Evolutionary conservation across 2,329 filamentous ascomycete genomes (phyloP).

Genomic region (Ceratocystis smalleyi): DNA sequence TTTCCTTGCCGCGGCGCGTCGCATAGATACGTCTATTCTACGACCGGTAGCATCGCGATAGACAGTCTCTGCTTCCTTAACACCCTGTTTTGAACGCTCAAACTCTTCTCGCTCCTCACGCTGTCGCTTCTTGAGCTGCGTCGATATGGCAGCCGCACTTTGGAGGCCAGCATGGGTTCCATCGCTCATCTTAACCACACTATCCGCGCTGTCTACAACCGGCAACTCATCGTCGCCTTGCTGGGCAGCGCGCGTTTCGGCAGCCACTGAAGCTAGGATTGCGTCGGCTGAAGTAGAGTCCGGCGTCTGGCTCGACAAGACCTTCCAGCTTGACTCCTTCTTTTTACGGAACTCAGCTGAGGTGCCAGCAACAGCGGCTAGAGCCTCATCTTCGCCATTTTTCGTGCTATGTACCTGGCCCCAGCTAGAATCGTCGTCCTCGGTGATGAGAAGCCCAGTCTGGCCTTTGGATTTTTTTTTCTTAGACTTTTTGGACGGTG

Average conservation of each 20-base stretch:
- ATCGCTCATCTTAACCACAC: constrained; percentile 59
- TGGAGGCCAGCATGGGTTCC: constrained; percentile 81
- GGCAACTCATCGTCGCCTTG: constrained; percentile 36
- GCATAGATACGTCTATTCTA: constrained; percentile 87
- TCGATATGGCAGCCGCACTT: constrained; percentile 61
- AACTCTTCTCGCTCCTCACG: constrained; percentile 45
- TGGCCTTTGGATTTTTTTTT: constrained; percentile 34
- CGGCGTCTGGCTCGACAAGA: constrained; percentile 37
- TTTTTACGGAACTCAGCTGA: constrained; percentile 53
- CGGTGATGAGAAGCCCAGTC: constrained; percentile 46
- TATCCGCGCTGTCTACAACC: constrained; percentile 27
- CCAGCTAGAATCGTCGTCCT: constrained; percentile 47
- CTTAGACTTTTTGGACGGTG: constrained; percentile 48
- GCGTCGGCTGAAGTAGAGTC: constrained; percentile 43
- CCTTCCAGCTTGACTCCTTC: constrained; percentile 72
- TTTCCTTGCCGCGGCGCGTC: constrained; percentile 68
- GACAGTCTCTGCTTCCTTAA: constrained; percentile 51
- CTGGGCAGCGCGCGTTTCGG: constrained; percentile 42
- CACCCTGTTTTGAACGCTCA: constrained; percentile 26
- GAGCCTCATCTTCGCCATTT: constrained; percentile 36
- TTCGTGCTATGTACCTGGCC: constrained; percentile 26
- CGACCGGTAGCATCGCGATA: constrained; percentile 89
- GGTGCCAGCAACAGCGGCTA: constrained; percentile 33
- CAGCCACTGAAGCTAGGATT: constrained; percentile 57
- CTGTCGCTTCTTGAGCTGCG: constrained; percentile 50